Evolutionary conservation across 345 rosid species (phyloP), one percentile per base, ranked within the genome.

Genomic region (Corchorus capsularis): DNA sequence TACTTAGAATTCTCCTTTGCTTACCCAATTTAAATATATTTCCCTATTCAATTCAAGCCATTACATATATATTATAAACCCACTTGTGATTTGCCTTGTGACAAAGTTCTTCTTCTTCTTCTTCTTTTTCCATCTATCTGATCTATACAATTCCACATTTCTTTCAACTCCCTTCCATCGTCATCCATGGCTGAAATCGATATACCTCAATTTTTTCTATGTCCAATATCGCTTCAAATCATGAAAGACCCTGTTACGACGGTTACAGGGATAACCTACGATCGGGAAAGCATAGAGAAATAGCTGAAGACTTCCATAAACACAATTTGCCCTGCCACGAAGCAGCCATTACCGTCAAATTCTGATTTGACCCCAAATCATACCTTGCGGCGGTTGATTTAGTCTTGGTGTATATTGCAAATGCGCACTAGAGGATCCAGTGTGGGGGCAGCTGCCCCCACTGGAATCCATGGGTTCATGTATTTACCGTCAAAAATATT

Each of bases 211-310:
- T 90, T 77, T 78, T 90, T 86, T 75, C 13, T 86, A 20, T 90
- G 94, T 50, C 94, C 90, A 32, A 88, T 90, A 34, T 90, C 94
- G 4, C 83, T 90, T 0, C 87, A 90, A 34, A 82, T 88, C 83
- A 85, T 90, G 87, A 84, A 69, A 69, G 91, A 88, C 69, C 91
- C 93, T 4, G 93, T 90, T n/a, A 90, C 90, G 4, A 78, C 90
- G 19, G 56, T 85, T 35, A 85, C 91, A 4, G 90, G 93, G 45
- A 90, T 90, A 71, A 86, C 91, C 10, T 90, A 90, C 72, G 90
- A 90, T 22, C 81, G 90, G 0, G 84, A 85, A 41, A 86, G 89
- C 89, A 87, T 88, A 60, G 93, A 90, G 72, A 53, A 80, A 5
- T 90, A 91, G 93, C 32, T 90, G 22, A 72, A 61, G 55, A 80